Base-by-base conservation (phyloP, 768 basidiomycete species). In the Saitozyma sp. region DNA sequence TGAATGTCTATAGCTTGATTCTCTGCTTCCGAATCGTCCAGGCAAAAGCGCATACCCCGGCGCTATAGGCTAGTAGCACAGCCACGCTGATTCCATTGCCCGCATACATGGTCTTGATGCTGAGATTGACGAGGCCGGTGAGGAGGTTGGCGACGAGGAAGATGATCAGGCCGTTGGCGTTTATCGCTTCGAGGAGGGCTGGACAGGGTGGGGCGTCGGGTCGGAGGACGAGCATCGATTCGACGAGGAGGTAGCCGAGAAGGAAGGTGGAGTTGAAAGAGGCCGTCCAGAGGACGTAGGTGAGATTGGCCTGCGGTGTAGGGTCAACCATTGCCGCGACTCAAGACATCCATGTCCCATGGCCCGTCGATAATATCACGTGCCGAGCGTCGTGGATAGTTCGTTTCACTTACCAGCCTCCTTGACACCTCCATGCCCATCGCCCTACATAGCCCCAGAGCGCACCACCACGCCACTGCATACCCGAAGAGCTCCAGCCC, bases 181-280 rank as follows among this genome's bases (percentile, higher is more conserved):
- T 97, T 55, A 96, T 82, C 0, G 90, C 90, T 37, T 89, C 87
- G 13, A 97, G 81, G 38, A 98, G 80, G 1, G 71, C 64, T 2
- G 81, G 80, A 7, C 72, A 73, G 0, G 67, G 46, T 85, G 3
- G 86, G 3, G 54, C 48, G 39, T 6, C n/a, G 77, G 59, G 51
- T 29, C 29, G 29, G 29, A 29, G 29, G 29, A 29, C 29, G 19
- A 38, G 46, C 38, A 43, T 19, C 14, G 38, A 50, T 68, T 97
- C 91, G 49, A 96, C 80, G 20, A 87, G 64, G 48, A 93, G 82
- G 80, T 96, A 95, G 11, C 85, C 86, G 6, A 92, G 83, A 14
- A 97, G 81, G 81, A 92, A 92, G 3, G 87, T 84, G 0, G 88
- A 87, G 76, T 97, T 98, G 85, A 86, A 95, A 9, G 91, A 92